A percentile compares a stretch with the other conserved stretches of the same genome.
Evolutionary conservation across 2,329 filamentous ascomycete species (phyloP).

Genomic region (Leptographium procerum): DNA sequence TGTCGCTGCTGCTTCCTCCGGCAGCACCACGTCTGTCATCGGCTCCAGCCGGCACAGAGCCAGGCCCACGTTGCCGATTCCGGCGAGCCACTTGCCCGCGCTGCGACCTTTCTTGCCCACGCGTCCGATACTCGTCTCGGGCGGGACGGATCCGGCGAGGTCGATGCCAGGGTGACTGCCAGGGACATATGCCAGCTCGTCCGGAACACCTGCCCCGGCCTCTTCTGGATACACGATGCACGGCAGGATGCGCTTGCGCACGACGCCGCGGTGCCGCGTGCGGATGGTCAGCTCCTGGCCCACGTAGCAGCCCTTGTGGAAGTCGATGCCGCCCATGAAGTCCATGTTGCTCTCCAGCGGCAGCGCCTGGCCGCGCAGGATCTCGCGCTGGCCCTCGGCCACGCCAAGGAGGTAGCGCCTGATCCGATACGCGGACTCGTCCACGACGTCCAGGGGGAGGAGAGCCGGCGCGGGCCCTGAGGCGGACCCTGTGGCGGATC

Average conservation of each 20-base stretch:
- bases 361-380: slow-evolving; percentile 57
- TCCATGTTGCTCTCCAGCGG: slow-evolving; percentile 89
- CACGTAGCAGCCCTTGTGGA: slow-evolving; percentile 92
- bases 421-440: slow-evolving; percentile 55
- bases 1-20: slow-evolving; percentile 54
- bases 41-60: slow-evolving; percentile 78
- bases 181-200: slow-evolving; percentile 2
- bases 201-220: slow-evolving; percentile 1
- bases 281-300: slow-evolving; percentile 95
- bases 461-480: slow-evolving; percentile 9
- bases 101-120: slow-evolving; percentile 51
- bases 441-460: slow-evolving; percentile 17
- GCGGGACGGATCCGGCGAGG: slow-evolving; percentile 27
- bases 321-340: slow-evolving; percentile 74
- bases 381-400: slow-evolving; percentile 73
- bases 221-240: slow-evolving; percentile 55
- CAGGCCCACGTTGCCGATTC: slow-evolving; percentile 71
- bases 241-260: slow-evolving; percentile 80
- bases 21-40: slow-evolving; percentile 69
- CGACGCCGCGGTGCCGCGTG: slow-evolving; percentile 86
- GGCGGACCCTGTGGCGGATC: neutral
- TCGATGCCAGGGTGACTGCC: slow-evolving; percentile 12
- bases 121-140: slow-evolving; percentile 37
- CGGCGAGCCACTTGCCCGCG: slow-evolving; percentile 69
- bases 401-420: slow-evolving; percentile 71